Base-by-base conservation (phyloP, 1,284 basidiomycete species). In the Coniferiporia sulphurascens region DNA sequence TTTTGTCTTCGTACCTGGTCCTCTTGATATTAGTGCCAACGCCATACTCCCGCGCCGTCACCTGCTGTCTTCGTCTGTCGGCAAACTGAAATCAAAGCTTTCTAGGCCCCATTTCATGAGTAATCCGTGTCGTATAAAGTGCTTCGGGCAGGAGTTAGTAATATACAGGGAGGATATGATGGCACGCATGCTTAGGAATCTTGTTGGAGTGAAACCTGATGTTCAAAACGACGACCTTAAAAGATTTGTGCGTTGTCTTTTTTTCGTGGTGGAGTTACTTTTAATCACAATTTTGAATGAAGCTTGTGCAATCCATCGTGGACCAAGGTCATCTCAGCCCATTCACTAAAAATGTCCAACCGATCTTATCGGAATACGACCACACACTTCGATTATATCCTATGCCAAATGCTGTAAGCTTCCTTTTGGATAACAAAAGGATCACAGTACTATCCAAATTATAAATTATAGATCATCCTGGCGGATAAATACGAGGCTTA, bases 401-500 rank as follows among this genome's bases (percentile, higher is more conserved):
- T 12, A 81, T 98, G 70, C 97, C 97, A 0, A 96, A 94, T 1
- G 84, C 90, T 1, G 90, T 98, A n/a, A 46, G 44, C 19, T 46
- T 17, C 19, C 19, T n/a, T 46, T 19, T 41, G 8, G 35, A 9
- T 27, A 48, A 38, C 17, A 54, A 21, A 13, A 38, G 38, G 41
- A 41, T 10, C 66, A 52, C 52, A 53, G 15, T 54, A 45, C 34
- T 59, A n/a, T n/a, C n/a, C n/a, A n/a, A n/a, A n/a, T 41, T 56
- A 45, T 50, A 10, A 35, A 7, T n/a, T 41, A 32, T 67, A 96
- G 93, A 78, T 98, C 21, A 82, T 99, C n/a, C 80, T 99, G 10
- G 97, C 97, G 0, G 97, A 99, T 74, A 94, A 90, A 71, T 98
- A 97, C 71, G 95, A 98, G 69, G 84, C 91, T 41, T 99, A 93